Percentiles rank a stretch among this genome's conserved stretches.
phyloP scores from a whole-genome alignment of 148 eudicot species.

The Fallopia convolvulus region DNA sequence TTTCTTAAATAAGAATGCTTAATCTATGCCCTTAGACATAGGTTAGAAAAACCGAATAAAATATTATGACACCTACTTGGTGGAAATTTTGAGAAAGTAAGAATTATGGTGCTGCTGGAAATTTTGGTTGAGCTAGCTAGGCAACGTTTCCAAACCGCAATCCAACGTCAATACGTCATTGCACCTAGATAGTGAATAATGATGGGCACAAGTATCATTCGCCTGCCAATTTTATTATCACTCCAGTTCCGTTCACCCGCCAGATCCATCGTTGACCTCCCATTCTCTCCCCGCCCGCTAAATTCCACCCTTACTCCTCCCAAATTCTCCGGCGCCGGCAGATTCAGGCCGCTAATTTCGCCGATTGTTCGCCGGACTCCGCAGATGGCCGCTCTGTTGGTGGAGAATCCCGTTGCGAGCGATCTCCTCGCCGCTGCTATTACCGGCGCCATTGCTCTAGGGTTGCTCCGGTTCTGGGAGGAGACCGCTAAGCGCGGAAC shows the following conservation, averaged over 20 bases:
- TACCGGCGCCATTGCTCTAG: constrained; percentile 33
- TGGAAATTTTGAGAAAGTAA: too few species aligned
- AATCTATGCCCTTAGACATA: too few species aligned
- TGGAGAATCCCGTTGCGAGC: constrained; percentile 23
- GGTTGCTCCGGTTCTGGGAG: constrained; percentile 42
- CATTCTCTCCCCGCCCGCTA: not conserved
- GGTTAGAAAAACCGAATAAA: too few species aligned
- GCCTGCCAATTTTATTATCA: not conserved
- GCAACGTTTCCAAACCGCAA: not conserved
- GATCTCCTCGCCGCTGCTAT: constrained; percentile 43
- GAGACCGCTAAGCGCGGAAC: constrained; percentile 42
- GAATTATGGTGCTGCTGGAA: not conserved
- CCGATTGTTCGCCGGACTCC: constrained; percentile 6
- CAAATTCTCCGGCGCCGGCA: constrained; percentile 1
- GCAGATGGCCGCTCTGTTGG: constrained; percentile 20
- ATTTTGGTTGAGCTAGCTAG: not conserved
- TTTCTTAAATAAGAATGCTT: too few species aligned
- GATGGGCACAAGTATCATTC: not conserved
- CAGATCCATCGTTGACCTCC: constrained; percentile 11
- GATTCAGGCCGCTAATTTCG: constrained; percentile 1
- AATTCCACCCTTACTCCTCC: not conserved
- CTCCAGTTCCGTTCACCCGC: not conserved
- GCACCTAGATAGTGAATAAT: not conserved
- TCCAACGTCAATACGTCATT: not conserved
- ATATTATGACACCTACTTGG: too few species aligned